Evolutionary conservation across 306 rosid species (phyloP).

Genomic region (Aeschynomene evenia): DNA sequence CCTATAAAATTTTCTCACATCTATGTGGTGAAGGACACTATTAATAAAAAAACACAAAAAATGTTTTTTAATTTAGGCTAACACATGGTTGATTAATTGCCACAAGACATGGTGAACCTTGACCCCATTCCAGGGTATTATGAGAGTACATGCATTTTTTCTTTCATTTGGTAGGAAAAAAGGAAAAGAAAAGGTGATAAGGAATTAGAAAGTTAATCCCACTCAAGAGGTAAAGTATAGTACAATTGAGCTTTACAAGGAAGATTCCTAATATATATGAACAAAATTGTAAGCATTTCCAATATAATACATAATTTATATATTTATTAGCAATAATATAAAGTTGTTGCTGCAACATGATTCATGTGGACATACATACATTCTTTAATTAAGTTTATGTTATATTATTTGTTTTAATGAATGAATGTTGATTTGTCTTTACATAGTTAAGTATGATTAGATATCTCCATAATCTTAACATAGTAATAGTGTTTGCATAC

Average conservation of each 20-base stretch:
- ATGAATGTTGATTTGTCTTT: background rate
- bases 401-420: background rate
- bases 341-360: background rate
- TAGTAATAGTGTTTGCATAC: background rate
- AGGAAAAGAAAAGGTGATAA: background rate
- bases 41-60: too few species aligned
- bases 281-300: background rate
- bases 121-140: background rate
- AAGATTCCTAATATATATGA: background rate
- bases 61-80: too few species aligned
- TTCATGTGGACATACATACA: conserved; percentile 10
- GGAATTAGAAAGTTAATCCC: background rate
- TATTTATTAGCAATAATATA: background rate
- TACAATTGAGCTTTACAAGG: background rate
- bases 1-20: too few species aligned
- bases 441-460: background rate
- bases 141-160: background rate
- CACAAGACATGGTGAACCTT: background rate
- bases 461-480: background rate
- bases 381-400: background rate
- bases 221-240: background rate
- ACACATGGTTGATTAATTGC: too few species aligned
- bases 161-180: background rate
- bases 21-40: too few species aligned
- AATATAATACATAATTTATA: background rate